phyloP scores from a whole-genome alignment of 331 rosid species.

The Dryas integrifolia region DNA sequence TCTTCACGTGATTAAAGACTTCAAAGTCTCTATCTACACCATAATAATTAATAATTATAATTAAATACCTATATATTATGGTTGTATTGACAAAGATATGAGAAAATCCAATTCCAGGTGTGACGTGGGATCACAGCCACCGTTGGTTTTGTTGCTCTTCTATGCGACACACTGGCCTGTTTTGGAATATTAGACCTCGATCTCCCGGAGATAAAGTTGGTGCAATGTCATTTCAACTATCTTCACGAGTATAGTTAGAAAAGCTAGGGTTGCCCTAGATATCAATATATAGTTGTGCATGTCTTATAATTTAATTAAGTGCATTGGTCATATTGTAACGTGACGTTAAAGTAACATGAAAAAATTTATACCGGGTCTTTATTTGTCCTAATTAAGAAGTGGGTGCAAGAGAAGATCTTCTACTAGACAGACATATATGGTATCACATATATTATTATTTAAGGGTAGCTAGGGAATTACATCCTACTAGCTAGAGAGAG shows the following conservation, averaged over 20 bases:
- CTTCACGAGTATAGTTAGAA: background rate
- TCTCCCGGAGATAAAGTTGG: background rate
- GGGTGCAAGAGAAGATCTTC: no score
- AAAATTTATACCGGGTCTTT: no score
- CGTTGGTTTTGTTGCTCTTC: constrained; percentile 24
- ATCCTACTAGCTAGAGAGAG: no score
- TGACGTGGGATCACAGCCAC: constrained; percentile 17
- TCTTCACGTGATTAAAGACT: background rate
- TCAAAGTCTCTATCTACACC: background rate
- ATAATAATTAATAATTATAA: background rate
- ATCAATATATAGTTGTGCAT: background rate
- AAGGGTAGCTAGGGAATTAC: no score
- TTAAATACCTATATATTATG: background rate
- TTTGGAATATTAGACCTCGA: background rate
- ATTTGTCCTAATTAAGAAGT: no score
- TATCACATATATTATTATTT: no score
- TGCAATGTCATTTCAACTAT: background rate
- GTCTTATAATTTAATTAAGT: no score
- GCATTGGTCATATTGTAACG: no score
- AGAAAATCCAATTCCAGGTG: background rate
- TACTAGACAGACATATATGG: no score
- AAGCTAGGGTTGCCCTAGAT: background rate
- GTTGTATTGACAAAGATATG: constrained; percentile 14
- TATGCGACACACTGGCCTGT: constrained; percentile 11
- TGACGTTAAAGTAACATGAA: no score